Base-by-base conservation (phyloP, 495 filamentous ascomycete species). In the Platismatia glauca region DNA sequence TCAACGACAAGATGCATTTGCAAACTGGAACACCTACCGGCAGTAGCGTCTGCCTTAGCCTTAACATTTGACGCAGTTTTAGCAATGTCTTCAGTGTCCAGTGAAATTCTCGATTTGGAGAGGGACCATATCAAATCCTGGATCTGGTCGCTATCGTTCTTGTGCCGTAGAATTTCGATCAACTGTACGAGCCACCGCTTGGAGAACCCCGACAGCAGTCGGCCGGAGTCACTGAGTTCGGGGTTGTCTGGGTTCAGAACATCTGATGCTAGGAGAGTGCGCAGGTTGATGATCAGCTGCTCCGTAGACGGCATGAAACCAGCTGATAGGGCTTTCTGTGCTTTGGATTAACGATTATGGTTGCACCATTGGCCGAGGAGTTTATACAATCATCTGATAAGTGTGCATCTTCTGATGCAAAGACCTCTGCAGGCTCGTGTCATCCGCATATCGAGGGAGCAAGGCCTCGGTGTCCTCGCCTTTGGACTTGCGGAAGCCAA, bases 281-380 rank as follows among this genome's bases (percentile, higher is more conserved):
- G 85, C 2, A 97, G 79, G 68, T 95, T 94, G 71, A 85, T 76
- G 69, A 91, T 88, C 63, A 79, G 66, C 70, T 97, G 93, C 66
- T 95, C 90, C 12, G 86, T 96, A 4, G 88, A 90, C 31, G 93
- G 93, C 88, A 96, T 91, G 74, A 86, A 96, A 2, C 93, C 93
- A 65, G 91, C 84, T 20, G 83, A 82, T 20, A 97, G 72, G 63
- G 93, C 93, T 53, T 89, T 53, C 50, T 52, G 48, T 52, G 18
- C 16, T 13, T 31, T 29, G 48, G 3, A 7, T 52, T 31, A 52
- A 16, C 6, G 7, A 24, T 29, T 1, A 8, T 24, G 48, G 48
- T n/a, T n/a, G 48, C 16, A 31, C 4, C 24, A 16, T 13, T 4
- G 48, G 15, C 3, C 4, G 31, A 15, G 48, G 27, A 8, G 3